Conservation (phyloP, 208 protist genomes). For the Leishmania tarentolae region DNA sequence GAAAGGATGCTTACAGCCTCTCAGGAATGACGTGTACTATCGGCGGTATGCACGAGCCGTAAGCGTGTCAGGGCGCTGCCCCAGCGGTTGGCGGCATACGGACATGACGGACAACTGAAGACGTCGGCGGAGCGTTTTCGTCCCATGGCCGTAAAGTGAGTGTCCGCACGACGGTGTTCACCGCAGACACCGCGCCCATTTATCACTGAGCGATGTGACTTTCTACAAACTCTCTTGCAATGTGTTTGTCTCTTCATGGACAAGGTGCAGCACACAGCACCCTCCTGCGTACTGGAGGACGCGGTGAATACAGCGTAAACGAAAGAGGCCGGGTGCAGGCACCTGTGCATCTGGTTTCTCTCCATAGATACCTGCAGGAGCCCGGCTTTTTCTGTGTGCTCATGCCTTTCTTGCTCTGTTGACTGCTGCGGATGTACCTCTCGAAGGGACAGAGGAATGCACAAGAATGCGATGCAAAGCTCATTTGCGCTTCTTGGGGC, state of each 20-base stretch:
- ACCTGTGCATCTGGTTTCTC: neutral
- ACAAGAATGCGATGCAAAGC: neutral
- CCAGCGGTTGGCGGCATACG: too few relatives aligned
- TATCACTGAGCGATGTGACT: too few relatives aligned
- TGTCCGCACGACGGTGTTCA: neutral
- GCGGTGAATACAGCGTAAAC: neutral
- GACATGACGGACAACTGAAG: neutral
- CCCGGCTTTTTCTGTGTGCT: neutral
- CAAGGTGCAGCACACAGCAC: neutral
- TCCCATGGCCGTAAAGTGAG: neutral
- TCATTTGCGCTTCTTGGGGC: neutral
- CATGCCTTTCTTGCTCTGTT: neutral
- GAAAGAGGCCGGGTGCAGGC: neutral
- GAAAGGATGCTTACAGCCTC: conserved; percentile 66
- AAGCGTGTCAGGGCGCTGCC: too few relatives aligned
- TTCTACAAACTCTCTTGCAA: neutral
- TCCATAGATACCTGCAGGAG: neutral
- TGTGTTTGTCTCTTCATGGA: neutral
- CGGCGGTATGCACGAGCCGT: too few relatives aligned
- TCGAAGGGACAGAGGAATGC: neutral
- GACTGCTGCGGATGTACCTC: neutral
- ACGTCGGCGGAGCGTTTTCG: neutral
- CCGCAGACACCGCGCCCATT: neutral
- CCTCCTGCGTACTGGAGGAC: neutral
- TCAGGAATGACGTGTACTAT: conserved; percentile 30